Base-by-base conservation (phyloP, 139 green algal genomes). In the Closterium sp. region DNA sequence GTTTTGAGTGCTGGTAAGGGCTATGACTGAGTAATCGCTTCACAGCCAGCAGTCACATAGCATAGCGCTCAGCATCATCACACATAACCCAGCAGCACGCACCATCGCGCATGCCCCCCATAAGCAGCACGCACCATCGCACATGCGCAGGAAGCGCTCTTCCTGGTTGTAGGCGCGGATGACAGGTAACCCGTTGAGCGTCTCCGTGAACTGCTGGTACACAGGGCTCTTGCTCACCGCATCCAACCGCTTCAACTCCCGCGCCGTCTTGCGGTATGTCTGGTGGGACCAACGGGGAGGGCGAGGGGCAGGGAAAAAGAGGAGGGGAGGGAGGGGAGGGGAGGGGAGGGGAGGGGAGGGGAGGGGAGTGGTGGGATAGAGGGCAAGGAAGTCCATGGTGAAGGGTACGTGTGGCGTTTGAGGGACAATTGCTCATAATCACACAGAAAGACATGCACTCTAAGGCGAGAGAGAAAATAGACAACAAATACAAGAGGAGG, bases 171-270 rank as follows among this genome's bases (percentile, higher is more conserved):
- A 96, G 5, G 95, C 91, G 45, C 95, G 92, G 92, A 98, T 97
- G 87, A 97, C 97, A 28, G 95, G 70, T 4, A 96, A 73, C 13
- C 97, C 97, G 11, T 94, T 94, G 50, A 98, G 94, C 31, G 95
- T 97, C 88, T 98, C 97, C 24, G 92, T 96, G 24, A 98, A 95
- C 4, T 95, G 96, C 86, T 95, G 94, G 85, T 98, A 97, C 17
- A 98, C 96, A 90, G 97, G 97, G 22, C 94, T 97, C 91, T 97
- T 96, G 1, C 93, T 97, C 22, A 98, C 94, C 11, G 96, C 96
- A 90, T 99, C 97, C 88, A 98, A 96, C 42, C 97, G 96, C 95
- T 99, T 98, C 91, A 99, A 91, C 96, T 99, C 97, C 29, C 96
- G 95, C 0, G 96, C 96, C 0, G 96, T 94, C 24, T 95, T 95